Base-by-base conservation (phyloP, 2,329 filamentous ascomycete species). In the Rhynchosporium graminicola region DNA sequence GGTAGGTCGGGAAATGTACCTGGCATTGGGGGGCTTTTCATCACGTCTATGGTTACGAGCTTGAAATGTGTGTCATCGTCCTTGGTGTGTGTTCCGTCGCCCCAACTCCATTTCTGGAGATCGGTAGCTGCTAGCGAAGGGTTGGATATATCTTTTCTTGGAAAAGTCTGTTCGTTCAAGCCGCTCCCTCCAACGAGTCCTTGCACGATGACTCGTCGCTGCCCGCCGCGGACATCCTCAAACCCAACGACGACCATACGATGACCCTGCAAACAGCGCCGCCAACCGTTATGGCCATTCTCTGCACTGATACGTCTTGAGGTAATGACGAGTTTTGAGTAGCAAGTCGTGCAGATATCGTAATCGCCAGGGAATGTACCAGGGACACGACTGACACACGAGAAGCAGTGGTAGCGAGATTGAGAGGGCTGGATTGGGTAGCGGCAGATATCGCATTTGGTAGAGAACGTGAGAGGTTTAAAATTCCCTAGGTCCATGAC, bases 161-260 rank as follows among this genome's bases (percentile, higher is more conserved):
- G 48, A 59, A 67, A 63, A 3, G 82, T 76, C 55, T 87, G 85
- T 29, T 88, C 82, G 47, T 85, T 84, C 28, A 96, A 77, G 28
- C 86, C 83, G 60, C 83, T 81, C 0, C 94, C 94, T 13, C 94
- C 94, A 0, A 97, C 91, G 0, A 92, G 76, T 54, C 94, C 91
- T 36, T 83, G 80, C 6, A 90, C 80, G 1, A 94, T 81, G 26
- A 87, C 80, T 36, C 92, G 84, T 64, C 84, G 81, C 69, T 89
- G 87, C 0, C 89, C 89, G 29, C 85, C 83, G 20, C 84, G 82
- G 38, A 82, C 81, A 60, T 91, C 87, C 63, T 88, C 82, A 71
- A 94, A 97, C 0, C 86, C 88, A 10, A 96, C 80, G 10, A 96
- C 79, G 0, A 88, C 85, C 92, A 97, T 97, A 38, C 93, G 85